Percentiles rank a stretch among this genome's conserved stretches.
These are phyloP conservation scores for Penicillium occitanis DNA, from an alignment of 2,329 filamentous ascomycete genomes.

Conservation along the genomic window DNA sequence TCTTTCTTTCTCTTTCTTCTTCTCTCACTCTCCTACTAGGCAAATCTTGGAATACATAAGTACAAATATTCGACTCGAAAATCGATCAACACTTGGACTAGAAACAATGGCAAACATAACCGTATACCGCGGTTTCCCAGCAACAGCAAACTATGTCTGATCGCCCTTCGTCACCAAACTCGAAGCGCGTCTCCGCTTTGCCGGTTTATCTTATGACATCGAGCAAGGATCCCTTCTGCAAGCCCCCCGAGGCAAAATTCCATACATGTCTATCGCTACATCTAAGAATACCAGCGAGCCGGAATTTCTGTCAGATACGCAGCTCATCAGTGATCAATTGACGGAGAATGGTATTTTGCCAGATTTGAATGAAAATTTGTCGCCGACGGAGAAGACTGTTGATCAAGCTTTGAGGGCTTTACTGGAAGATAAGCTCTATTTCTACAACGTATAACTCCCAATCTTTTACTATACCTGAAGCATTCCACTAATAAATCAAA, in stretches of 20 bases:
- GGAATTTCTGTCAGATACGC: conserved; percentile 51
- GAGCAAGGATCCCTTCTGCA: conserved; percentile 47
- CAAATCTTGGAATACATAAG: not conserved
- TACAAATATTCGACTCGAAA: not conserved
- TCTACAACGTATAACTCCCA: conserved; percentile 45
- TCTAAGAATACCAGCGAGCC: conserved; percentile 21
- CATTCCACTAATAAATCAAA: not conserved
- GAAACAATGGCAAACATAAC: conserved; percentile 29
- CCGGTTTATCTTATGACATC: conserved; percentile 48
- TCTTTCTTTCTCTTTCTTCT: too few species aligned
- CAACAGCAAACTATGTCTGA: conserved; percentile 51
- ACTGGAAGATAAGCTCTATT: conserved; percentile 62
- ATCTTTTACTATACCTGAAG: not conserved
- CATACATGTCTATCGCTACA: conserved; percentile 43
- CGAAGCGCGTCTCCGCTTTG: conserved; percentile 61
- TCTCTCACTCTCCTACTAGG: not conserved
- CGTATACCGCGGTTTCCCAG: conserved; percentile 54
- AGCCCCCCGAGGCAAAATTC: conserved; percentile 60
- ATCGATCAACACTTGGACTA: not conserved
- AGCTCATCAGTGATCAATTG: conserved; percentile 55
- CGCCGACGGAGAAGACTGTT: conserved; percentile 41
- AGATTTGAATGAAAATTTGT: conserved; percentile 52
- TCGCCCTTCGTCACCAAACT: conserved; percentile 64
- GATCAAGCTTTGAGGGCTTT: conserved; percentile 57
- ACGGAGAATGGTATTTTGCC: conserved; percentile 42